phyloP scores from a whole-genome alignment of 1,284 basidiomycete species.

The Trametes sp. region DNA sequence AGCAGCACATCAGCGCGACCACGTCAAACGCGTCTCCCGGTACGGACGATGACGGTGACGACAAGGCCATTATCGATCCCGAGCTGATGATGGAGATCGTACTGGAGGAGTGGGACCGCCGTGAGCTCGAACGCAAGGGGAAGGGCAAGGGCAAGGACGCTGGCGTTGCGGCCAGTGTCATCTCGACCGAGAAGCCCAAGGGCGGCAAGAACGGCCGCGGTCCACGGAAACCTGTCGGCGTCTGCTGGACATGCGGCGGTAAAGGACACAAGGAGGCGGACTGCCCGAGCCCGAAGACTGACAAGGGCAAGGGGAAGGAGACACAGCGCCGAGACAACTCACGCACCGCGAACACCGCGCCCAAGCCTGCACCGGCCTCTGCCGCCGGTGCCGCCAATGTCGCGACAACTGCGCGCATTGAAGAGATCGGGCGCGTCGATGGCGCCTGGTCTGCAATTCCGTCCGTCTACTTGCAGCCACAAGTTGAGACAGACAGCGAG shows the following conservation, averaged over 20 bases:
- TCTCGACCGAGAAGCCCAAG: slow-evolving; percentile 20
- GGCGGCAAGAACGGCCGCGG: not conserved
- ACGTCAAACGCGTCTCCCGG: no score
- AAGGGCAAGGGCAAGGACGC: slow-evolving; percentile 9
- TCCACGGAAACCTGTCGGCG: slow-evolving; percentile 15
- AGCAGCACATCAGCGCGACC: not conserved
- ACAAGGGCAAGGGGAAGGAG: slow-evolving; percentile 2
- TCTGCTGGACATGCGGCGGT: slow-evolving; percentile 21
- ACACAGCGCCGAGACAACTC: not conserved
- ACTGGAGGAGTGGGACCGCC: not conserved
- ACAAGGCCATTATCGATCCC: not conserved
- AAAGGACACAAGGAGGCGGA: slow-evolving; percentile 13
- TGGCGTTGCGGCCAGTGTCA: slow-evolving; percentile 13
- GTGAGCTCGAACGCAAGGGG: not conserved
- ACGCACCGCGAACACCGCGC: no score
- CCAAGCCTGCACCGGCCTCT: not conserved
- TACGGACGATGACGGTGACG: no score
- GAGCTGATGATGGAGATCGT: not conserved
- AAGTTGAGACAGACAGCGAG: not conserved
- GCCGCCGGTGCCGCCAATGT: not conserved
- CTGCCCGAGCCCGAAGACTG: slow-evolving; percentile 22
- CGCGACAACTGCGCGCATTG: not conserved
- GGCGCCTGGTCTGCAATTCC: not conserved
- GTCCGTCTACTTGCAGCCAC: not conserved
- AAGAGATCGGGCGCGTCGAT: not conserved